Evolutionary conservation across 2,329 filamentous ascomycete genomes (phyloP), one percentile per base, ranked within the genome.

Genomic region (Sordariomycetes sp.): DNA sequence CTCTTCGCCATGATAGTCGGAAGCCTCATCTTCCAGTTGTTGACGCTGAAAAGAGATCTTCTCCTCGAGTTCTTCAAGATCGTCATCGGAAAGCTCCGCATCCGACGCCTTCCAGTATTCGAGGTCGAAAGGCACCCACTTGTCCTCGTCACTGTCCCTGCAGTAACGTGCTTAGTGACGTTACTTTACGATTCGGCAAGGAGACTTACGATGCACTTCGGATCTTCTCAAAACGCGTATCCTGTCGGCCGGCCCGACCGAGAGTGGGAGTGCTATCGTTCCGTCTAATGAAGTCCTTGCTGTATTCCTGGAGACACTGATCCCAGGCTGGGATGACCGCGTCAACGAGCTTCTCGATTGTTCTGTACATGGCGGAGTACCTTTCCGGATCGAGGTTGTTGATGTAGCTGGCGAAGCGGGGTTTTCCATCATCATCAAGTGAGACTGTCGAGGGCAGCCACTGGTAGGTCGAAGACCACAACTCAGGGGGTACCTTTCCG

Each of bases 301-400:
- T 25, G 10, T 4, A 11, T 4, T 6, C 23, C 23, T 14, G 23
- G 4, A 25, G 6, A 14, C 23, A 25, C 23, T 25, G 23, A 21
- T 63, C 52, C 59, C 61, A 67, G 0, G 59, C 49, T 0, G 60
- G 57, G 12, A 68, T 44, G 1, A 55, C 40, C 6, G 43, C 42
- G 4, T 47, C 40, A n/a, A 60, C 43, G 9, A 60, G 42, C 27
- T 49, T 26, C 36, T 59, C 57, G 8, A 61, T 35, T 2, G 52
- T 38, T 6, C n/a, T n/a, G 33, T 61, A 62, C 2, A 61, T 36
- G 4, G 39, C 37, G 12, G 14, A 8, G 18, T 41, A 35, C 17
- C 29, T 23, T 7, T 16, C 35, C 21, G 62, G 61, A 39, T 65
- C 58, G 1, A 64, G 43, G 39, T 63, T 64, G 42, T 64, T 65